Evolutionary conservation across 768 basidiomycete species (phyloP).

Genomic region (Phlegmacium glaucopus): DNA sequence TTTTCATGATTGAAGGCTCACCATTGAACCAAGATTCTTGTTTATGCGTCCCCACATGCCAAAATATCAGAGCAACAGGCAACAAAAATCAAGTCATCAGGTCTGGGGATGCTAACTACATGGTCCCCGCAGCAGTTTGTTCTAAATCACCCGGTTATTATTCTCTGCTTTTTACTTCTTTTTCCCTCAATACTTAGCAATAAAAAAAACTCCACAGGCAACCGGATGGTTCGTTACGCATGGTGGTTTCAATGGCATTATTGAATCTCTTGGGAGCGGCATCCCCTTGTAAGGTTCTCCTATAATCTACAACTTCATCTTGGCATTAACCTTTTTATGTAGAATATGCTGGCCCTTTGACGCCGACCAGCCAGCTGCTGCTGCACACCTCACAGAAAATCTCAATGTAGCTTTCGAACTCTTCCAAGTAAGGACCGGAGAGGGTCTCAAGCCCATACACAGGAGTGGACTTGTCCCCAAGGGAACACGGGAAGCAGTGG

Average conservation of each 20-base stretch:
- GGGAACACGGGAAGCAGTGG: too few species aligned
- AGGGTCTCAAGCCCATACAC: too few species aligned
- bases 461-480: too few species aligned
- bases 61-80: not conserved
- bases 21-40: conserved; percentile 3
- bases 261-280: conserved; percentile 5
- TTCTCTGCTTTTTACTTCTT: too few species aligned
- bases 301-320: not conserved
- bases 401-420: too few species aligned
- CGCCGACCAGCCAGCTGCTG: too few species aligned
- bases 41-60: conserved; percentile 4
- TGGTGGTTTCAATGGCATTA: conserved; percentile 4
- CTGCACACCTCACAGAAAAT: too few species aligned
- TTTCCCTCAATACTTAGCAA: too few species aligned
- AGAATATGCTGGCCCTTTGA: too few species aligned
- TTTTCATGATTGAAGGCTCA: not conserved
- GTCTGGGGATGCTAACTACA: conserved; percentile 1
- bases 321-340: too few species aligned
- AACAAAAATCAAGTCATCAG: conserved; percentile 1
- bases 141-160: conserved; percentile 4
- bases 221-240: conserved; percentile 10
- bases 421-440: too few species aligned
- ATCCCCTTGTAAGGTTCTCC: conserved; percentile 3
- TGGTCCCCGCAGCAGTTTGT: conserved; percentile 10
- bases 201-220: too few species aligned